Base-by-base conservation (phyloP, 2,329 filamentous ascomycete species). In the Alternaria triticimaculans region DNA sequence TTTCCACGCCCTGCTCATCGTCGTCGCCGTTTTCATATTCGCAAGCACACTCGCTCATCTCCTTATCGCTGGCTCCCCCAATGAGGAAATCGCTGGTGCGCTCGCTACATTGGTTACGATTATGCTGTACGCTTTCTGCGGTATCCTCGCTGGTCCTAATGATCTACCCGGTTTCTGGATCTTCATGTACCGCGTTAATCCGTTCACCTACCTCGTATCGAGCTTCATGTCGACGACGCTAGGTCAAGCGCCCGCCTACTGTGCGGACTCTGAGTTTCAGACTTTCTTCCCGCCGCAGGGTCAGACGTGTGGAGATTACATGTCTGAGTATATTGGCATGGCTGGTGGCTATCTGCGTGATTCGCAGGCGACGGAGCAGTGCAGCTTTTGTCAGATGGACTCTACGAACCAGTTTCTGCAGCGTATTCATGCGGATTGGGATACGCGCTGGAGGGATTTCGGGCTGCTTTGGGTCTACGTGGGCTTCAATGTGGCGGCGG, bases 151-250 rank as follows among this genome's bases (percentile, higher is more conserved):
- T 60, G 78, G 84, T 0, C 86, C 88, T 0, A 64, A 76, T 3
- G 83, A 84, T 0, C 82, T 93, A 2, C 90, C 91, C 0, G 83
- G 87, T 0, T 93, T 93, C 82, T 94, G 91, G 91, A 89, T 88
- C 68, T 93, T 92, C 81, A 93, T 93, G 90, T 91, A 92, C 77
- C 84, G 87, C 20, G 82, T 88, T 18, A 88, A 86, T 0, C 90
- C 89, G 0, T 89, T 92, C 65, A 91, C 88, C 0, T 92, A 92
- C 77, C 84, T 87, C 10, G 82, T 89, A 8, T 88, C 86, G 0
- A 89, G 88, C 0, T 88, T 92, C 65, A 90, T 82, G 26, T 67
- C 76, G 1, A 75, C 80, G 0, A 76, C 80, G 58, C 76, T 90
- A 0, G 80, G 82, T 0, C 75, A 74, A 0, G 83, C 82, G 1